A percentile compares a stretch with the other conserved stretches of the same genome.
These are phyloP conservation scores for Asclepias syriaca DNA, from an alignment of 257 asterid species.

Conservation along the genomic window DNA sequence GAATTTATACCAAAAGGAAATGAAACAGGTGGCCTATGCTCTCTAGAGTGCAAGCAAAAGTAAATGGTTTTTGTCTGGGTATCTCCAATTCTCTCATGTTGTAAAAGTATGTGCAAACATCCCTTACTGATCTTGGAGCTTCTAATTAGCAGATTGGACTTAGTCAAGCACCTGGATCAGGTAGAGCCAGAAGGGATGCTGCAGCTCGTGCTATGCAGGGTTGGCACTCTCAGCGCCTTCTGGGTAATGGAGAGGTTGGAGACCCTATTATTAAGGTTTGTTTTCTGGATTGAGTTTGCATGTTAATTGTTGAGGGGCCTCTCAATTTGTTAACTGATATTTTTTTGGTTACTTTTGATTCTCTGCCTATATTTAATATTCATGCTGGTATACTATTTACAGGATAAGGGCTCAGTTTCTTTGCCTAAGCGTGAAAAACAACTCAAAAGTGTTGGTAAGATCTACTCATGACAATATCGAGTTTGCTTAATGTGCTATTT, in stretches of 20 bases:
- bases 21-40: neutral
- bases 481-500: neutral
- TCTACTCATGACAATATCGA: neutral
- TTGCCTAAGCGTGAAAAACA: constrained; percentile 79
- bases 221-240: constrained; percentile 91
- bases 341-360: neutral
- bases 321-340: neutral
- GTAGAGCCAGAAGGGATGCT: constrained; percentile 94
- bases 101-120: neutral
- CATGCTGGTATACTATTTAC: constrained; percentile 16
- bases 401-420: constrained; percentile 61
- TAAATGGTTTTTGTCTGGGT: neutral
- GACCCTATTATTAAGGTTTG: constrained; percentile 86
- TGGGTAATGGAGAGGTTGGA: constrained; percentile 84
- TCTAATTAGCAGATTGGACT: constrained; percentile 54
- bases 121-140: constrained; percentile 7
- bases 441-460: constrained; percentile 64
- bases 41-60: neutral
- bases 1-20: neutral
- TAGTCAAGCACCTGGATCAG: constrained; percentile 63
- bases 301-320: neutral
- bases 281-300: constrained; percentile 2
- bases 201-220: constrained; percentile 99
- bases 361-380: neutral
- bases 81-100: neutral